Evolutionary conservation across 306 rosid species (phyloP), one percentile per base, ranked within the genome.

Genomic region (Rosa lucieae): DNA sequence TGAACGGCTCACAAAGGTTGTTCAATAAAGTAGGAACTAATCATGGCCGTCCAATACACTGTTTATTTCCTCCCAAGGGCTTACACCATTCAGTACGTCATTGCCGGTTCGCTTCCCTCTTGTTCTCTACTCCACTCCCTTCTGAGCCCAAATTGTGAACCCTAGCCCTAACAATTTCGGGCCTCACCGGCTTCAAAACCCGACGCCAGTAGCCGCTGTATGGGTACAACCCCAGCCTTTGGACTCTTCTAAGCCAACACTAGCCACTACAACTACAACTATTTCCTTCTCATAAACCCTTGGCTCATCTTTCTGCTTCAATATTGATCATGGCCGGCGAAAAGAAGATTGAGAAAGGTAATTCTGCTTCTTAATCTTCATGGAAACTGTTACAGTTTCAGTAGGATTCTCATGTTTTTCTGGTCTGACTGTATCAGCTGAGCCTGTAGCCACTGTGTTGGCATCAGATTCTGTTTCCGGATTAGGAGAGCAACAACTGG

Each of bases 401-500:
- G 44, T 39, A 10, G 35, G 58, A 23, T 21, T 40, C 32, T 55
- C 0, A 42, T 83, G 44, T 68, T 4, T 70, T 77, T 51, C 84
- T 85, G 80, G 84, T 83, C 81, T 4, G 12, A 78, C 58, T 74
- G 40, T 58, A 78, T 76, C 76, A 85, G 92, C 72, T 79, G 85
- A 82, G 69, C 82, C 85, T 21, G 51, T 78, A 53, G 65, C 82
- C 68, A 53, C 80, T 26, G 85, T 80, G 74, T 51, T 73, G 77
- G 81, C 78, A 14, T 23, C 84, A 49, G 81, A 73, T 42, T 58
- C 77, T 39, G 79, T 39, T 78, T 56, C 81, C 44, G 84, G 35
- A 62, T 61, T 78, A 83, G 81, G 70, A 20, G 77, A 80, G 75
- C 82, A 71, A 76, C 74, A 87, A 26, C 78, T 17, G 87, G 94